phyloP scores from a whole-genome alignment of 176 grass and related monocot species.

The Eleusine coracana region DNA sequence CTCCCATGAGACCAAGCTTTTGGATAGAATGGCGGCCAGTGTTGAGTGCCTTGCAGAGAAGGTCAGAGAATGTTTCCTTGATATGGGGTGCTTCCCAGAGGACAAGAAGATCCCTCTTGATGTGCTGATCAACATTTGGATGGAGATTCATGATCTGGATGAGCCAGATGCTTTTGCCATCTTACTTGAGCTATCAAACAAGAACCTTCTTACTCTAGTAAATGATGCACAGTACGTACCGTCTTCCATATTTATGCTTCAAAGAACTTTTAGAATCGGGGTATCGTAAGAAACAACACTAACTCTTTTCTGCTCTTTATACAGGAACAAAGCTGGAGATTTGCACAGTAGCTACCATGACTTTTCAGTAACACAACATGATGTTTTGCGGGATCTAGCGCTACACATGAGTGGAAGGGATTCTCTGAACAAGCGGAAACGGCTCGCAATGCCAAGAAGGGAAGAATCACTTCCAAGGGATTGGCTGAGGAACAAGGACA shows the following conservation, averaged over 20 bases:
- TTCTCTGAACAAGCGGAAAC: constrained; percentile 59
- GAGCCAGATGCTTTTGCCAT: constrained; percentile 86
- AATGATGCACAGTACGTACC: constrained; percentile 92
- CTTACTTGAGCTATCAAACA: constrained; percentile 83
- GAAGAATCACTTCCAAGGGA: constrained; percentile 75
- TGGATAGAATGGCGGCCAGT: constrained; percentile 82
- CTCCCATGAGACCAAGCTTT: constrained; percentile 84
- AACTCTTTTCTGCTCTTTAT: constrained; percentile 16
- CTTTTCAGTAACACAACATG: constrained; percentile 85
- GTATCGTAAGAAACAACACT: not conserved
- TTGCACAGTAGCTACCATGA: constrained; percentile 90
- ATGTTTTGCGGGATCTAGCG: constrained; percentile 93
- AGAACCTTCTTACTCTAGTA: constrained; percentile 84
- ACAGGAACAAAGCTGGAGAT: constrained; percentile 89
- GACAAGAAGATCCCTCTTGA: constrained; percentile 97
- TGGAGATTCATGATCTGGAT: constrained; percentile 95
- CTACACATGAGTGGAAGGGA: constrained; percentile 73
- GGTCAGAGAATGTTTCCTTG: constrained; percentile 90
- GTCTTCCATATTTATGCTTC: not conserved
- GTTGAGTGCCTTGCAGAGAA: constrained; percentile 76
- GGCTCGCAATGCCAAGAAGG: constrained; percentile 87
- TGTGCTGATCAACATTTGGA: constrained; percentile 92
- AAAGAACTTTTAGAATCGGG: constrained; percentile 2
- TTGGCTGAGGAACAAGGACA: constrained; percentile 82
- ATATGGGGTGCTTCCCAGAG: constrained; percentile 93